These are phyloP conservation scores for Favolaschia claudopus DNA, from an alignment of 768 basidiomycete genomes.

Conservation along the genomic window DNA sequence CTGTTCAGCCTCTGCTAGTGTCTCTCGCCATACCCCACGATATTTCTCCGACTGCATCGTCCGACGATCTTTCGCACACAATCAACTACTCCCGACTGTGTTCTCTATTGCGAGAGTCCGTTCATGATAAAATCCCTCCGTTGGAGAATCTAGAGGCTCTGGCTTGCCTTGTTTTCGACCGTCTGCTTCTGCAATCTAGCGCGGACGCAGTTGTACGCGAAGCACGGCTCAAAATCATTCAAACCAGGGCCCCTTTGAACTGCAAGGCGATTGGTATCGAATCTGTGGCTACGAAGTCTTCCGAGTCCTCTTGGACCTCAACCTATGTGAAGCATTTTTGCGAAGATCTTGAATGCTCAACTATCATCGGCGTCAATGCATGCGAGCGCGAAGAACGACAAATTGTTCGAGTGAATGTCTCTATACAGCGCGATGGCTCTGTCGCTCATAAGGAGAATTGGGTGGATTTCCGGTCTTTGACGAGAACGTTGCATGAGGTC, in stretches of 20 bases:
- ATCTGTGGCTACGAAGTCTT: constrained; percentile 37
- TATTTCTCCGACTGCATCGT: constrained; percentile 53
- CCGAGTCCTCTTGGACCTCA: constrained; percentile 28
- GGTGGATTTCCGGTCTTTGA: constrained; percentile 52
- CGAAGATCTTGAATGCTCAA: constrained; percentile 53
- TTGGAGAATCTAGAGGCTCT: constrained; percentile 59
- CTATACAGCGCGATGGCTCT: constrained; percentile 33
- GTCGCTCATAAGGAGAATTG: constrained; percentile 29
- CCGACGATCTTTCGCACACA: constrained; percentile 64
- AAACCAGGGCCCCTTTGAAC: constrained; percentile 61
- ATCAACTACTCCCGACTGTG: constrained; percentile 70
- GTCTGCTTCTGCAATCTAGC: constrained; percentile 43
- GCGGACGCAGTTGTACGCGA: constrained; percentile 31
- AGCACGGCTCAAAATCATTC: constrained; percentile 52
- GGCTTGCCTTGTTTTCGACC: constrained; percentile 45
- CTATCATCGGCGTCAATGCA: constrained; percentile 73
- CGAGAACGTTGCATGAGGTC: constrained; percentile 46
- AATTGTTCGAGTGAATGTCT: constrained; percentile 56
- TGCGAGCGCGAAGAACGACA: constrained; percentile 74
- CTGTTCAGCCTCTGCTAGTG: constrained; percentile 61
- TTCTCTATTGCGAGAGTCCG: constrained; percentile 37
- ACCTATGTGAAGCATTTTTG: constrained; percentile 34
- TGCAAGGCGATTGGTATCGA: constrained; percentile 53
- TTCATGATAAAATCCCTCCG: constrained; percentile 23
- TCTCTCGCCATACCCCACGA: constrained; percentile 60